A percentile compares a stretch with the other conserved stretches of the same genome.
Conservation (phyloP, 176 grass and related monocot genomes). For the Microstegium vimineum region DNA sequence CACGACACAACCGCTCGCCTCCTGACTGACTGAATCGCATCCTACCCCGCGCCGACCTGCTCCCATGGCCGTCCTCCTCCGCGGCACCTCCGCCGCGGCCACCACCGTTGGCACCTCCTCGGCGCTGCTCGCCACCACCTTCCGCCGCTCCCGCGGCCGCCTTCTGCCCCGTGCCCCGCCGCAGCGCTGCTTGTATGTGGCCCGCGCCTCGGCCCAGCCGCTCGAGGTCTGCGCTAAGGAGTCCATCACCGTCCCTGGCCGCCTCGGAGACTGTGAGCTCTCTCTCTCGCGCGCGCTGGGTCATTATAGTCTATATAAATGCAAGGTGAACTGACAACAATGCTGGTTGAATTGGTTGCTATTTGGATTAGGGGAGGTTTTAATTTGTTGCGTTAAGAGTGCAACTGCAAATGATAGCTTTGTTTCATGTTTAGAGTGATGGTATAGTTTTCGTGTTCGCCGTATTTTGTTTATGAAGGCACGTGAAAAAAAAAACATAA, state of each 20-base stretch:
- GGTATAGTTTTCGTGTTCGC: neutral
- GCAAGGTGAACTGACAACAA: neutral
- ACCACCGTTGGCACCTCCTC: neutral
- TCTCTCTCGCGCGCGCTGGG: neutral
- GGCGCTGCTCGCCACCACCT: conserved; percentile 29
- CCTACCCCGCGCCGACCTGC: neutral
- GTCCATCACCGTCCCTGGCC: conserved; percentile 54
- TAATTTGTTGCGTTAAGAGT: neutral
- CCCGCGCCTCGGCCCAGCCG: conserved; percentile 38
- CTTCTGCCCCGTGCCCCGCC: neutral
- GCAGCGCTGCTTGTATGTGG: conserved; percentile 18
- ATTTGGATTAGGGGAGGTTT: neutral
- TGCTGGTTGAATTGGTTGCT: neutral
- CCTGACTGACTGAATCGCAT: neutral
- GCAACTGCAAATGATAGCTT: neutral
- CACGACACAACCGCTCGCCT: neutral
- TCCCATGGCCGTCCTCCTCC: conserved; percentile 38
- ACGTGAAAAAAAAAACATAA: neutral
- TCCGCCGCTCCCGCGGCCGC: conserved; percentile 17
- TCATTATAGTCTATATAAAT: neutral
- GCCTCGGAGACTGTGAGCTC: conserved; percentile 79
- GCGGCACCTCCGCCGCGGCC: conserved; percentile 13
- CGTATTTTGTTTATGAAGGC: neutral
- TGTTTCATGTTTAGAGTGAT: neutral
- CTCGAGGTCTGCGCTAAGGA: conserved; percentile 85